Evolutionary conservation across 345 rosid genomes (phyloP), one percentile per base, ranked within the genome.

Genomic region (Euphorbia peplus): DNA sequence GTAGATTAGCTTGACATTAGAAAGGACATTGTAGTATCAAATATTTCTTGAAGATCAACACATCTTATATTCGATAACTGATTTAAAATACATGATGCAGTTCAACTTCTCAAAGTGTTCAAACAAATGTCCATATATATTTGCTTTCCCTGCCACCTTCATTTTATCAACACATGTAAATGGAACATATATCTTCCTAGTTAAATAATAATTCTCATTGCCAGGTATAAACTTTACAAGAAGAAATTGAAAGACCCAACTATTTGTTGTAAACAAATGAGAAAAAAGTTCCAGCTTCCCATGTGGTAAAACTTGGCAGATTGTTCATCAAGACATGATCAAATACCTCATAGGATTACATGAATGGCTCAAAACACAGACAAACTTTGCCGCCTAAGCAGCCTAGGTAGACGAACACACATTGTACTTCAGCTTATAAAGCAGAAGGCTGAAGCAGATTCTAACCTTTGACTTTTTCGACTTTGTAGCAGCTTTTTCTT

Each of bases 401-500:
- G 73, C 32, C 18, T 16, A 30, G 12, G 30, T 26, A 65, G 41
- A 30, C 28, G 3, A 55, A 22, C 26, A 48, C 16, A 29, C 47
- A 42, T 39, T 44, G 67, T 65, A 61, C 64, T 64, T 69, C 66
- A 67, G 37, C 63, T 44, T 51, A 58, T 14, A 32, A 56, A 4
- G 29, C 28, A 42, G 69, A 41, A 13, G 9, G 21, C 7, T n/a
- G 48, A 68, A 66, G 26, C 41, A 25, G 15, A 62, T 11, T 28
- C 75, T 32, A 54, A 79, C 85, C 79, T 79, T 81, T 3, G 79
- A 52, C 64, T 44, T 44, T 13, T 76, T 84, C 35, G 65, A 64
- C 29, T 26, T 66, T 58, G 82, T 79, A 3, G 79, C 22, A 24
- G 67, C 30, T 58, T 75, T 74, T 37, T 18, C 26, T 22, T 41